These are phyloP conservation scores for Starmerella apis DNA, from an alignment of 805 yeast species.

Conservation along the genomic window DNA sequence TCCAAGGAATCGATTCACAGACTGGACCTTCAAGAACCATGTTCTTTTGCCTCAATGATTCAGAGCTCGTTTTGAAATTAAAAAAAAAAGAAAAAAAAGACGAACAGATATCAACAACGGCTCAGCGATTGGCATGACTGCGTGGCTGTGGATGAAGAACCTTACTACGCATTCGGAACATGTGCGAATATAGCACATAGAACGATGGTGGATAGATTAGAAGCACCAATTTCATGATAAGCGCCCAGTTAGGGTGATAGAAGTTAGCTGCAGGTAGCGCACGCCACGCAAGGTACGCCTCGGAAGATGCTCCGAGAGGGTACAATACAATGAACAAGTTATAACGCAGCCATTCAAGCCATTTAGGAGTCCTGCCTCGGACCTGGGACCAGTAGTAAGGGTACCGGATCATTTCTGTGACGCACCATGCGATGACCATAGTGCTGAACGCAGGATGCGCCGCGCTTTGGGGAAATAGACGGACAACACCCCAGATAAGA, in stretches of 20 bases:
- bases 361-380: constrained; percentile 47
- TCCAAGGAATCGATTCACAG: too few relatives aligned
- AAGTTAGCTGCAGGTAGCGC: constrained; percentile 58
- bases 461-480: constrained; percentile 63
- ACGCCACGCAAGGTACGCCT: constrained; percentile 55
- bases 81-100: too few relatives aligned
- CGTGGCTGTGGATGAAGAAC: constrained; percentile 35
- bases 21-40: too few relatives aligned
- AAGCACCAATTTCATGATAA: constrained; percentile 47
- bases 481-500: constrained; percentile 73
- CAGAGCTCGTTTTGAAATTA: too few relatives aligned
- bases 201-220: constrained; percentile 75
- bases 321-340: constrained; percentile 71
- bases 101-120: too few relatives aligned
- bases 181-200: constrained; percentile 71
- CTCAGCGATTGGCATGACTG: too few relatives aligned
- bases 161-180: constrained; percentile 80
- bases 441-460: constrained; percentile 46
- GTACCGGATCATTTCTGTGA: constrained; percentile 87
- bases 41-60: too few relatives aligned
- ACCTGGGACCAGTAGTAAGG: constrained; percentile 61
- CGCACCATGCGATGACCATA: constrained; percentile 75
- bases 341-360: constrained; percentile 66
- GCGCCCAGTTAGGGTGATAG: constrained; percentile 40
- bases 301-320: constrained; percentile 88